Evolutionary conservation across 2,329 filamentous ascomycete genomes (phyloP).

Genomic region (Neospermospora avenae): DNA sequence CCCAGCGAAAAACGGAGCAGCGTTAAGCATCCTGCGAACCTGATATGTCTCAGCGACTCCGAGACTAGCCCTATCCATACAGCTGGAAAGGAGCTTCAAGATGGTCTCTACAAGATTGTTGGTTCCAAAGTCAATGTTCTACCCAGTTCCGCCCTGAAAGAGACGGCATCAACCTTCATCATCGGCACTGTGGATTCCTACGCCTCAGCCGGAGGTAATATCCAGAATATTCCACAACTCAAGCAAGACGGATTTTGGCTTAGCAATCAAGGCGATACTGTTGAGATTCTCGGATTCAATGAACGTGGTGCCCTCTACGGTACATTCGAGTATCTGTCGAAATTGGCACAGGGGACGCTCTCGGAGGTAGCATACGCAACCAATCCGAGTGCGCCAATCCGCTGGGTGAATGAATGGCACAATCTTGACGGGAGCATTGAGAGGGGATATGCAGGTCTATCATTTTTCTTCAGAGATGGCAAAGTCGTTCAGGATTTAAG

Average conservation of each 20-base stretch:
- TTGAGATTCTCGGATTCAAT: conserved; percentile 62
- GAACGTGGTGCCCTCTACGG: conserved; percentile 67
- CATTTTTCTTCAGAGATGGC: conserved; percentile 64
- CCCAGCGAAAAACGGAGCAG: conserved; percentile 38
- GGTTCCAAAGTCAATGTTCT: conserved; percentile 43
- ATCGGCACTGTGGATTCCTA: conserved; percentile 49
- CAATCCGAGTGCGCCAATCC: conserved; percentile 58
- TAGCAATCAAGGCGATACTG: conserved; percentile 42
- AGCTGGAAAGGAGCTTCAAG: conserved; percentile 56
- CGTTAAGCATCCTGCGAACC: conserved; percentile 42
- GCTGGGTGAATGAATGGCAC: conserved; percentile 74
- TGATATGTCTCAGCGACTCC: conserved; percentile 53
- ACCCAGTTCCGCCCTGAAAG: conserved; percentile 22
- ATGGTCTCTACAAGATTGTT: conserved; percentile 56
- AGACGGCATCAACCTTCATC: conserved; percentile 37
- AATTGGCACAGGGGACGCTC: conserved; percentile 58
- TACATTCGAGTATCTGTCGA: conserved; percentile 64
- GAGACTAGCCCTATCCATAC: conserved; percentile 53
- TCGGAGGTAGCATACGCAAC: conserved; percentile 45
- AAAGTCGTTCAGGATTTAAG: conserved; percentile 55
- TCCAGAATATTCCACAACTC: conserved; percentile 40
- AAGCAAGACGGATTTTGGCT: conserved; percentile 61
- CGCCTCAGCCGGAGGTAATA: conserved; percentile 36
- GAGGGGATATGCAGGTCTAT: conserved; percentile 63
- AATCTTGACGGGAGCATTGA: conserved; percentile 61